These are phyloP conservation scores for Aspergillus asperescens DNA, from an alignment of 495 filamentous ascomycete genomes.

Conservation along the genomic window DNA sequence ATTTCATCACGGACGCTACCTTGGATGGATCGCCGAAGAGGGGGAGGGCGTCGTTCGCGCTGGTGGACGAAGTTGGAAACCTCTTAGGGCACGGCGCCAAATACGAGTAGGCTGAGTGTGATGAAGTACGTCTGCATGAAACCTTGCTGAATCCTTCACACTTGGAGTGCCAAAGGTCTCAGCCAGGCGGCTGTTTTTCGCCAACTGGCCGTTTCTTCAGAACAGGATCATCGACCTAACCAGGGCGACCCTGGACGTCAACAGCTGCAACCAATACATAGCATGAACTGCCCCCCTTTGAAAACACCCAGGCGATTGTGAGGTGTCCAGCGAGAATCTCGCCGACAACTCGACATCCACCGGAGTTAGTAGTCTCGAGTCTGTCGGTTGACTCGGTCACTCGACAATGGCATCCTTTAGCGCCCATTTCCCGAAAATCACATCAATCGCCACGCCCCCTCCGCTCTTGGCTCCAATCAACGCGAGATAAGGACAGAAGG, in stretches of 20 bases:
- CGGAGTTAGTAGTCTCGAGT: too few relatives aligned
- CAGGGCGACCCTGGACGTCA: too few relatives aligned
- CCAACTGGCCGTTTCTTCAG: neutral
- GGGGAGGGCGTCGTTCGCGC: neutral
- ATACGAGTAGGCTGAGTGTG: conserved; percentile 11
- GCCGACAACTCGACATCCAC: too few relatives aligned
- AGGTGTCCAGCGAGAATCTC: too few relatives aligned
- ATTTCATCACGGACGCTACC: neutral
- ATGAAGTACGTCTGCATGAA: conserved; percentile 17
- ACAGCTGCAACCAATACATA: neutral
- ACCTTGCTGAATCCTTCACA: conserved; percentile 13
- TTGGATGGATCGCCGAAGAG: neutral
- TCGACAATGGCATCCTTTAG: conserved; percentile 1
- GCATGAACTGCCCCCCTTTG: neutral
- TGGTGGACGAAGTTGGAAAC: neutral
- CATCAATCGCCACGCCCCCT: conserved; percentile 11
- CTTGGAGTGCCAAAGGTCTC: conserved; percentile 5
- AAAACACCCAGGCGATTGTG: too few relatives aligned
- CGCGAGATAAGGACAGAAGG: neutral
- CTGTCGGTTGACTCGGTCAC: neutral
- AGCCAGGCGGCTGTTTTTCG: conserved; percentile 7
- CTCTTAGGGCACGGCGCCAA: conserved; percentile 14
- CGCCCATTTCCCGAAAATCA: conserved; percentile 5
- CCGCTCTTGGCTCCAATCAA: conserved; percentile 5
- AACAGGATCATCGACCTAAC: neutral